phyloP scores from a whole-genome alignment of 2,329 filamentous ascomycete species.

The Diaporthe eres region DNA sequence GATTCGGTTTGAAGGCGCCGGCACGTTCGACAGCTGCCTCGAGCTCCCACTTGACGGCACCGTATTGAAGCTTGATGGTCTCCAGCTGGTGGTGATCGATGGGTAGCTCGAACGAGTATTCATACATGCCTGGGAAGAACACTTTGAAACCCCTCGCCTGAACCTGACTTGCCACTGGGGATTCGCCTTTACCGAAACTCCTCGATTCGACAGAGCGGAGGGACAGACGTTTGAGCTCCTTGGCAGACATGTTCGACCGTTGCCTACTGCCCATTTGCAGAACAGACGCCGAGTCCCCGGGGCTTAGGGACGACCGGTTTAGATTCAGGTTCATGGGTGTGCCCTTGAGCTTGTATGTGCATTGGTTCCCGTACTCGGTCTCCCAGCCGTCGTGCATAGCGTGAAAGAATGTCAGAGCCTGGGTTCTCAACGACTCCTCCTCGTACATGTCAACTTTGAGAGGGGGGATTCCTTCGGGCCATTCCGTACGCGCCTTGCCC shows the following conservation, averaged over 20 bases:
- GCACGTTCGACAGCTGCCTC: constrained; percentile 88
- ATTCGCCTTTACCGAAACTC: constrained; percentile 87
- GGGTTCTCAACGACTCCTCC: constrained; percentile 87
- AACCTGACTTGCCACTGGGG: constrained; percentile 70
- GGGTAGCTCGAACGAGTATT: constrained; percentile 85
- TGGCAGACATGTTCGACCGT: constrained; percentile 55
- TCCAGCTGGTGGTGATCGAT: constrained; percentile 92
- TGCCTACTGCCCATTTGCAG: constrained; percentile 50
- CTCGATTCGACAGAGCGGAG: constrained; percentile 85
- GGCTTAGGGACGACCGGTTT: constrained; percentile 43
- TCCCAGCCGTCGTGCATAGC: constrained; percentile 74
- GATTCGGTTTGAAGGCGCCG: constrained; percentile 90
- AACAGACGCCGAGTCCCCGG: constrained; percentile 51
- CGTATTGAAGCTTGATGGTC: constrained; percentile 88
- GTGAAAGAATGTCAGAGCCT: constrained; percentile 94
- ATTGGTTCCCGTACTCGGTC: constrained; percentile 74
- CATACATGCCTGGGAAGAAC: constrained; percentile 80
- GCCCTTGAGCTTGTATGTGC: constrained; percentile 65
- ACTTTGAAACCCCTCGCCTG: constrained; percentile 84
- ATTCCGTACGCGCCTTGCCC: constrained; percentile 90
- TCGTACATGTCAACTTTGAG: constrained; percentile 87
- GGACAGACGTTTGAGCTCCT: constrained; percentile 77
- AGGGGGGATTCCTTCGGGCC: constrained; percentile 96
- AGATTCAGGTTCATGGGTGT: constrained; percentile 53
- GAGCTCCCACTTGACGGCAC: constrained; percentile 88